phyloP scores from a whole-genome alignment of 106 monocot genomes.

The Allium fistulosum region DNA sequence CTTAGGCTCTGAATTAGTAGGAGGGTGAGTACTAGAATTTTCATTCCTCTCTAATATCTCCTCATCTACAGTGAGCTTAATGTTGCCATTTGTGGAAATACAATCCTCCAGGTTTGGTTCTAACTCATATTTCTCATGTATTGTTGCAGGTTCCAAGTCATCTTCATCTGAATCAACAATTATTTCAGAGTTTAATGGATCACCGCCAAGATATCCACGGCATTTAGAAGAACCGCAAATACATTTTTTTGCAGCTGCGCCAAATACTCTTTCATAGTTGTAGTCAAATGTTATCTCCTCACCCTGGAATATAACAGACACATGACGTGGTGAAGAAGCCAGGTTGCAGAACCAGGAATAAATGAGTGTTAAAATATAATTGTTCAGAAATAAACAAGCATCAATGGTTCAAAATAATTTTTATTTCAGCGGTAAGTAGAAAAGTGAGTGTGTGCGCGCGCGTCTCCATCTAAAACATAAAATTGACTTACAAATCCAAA shows the following conservation, averaged over 20 bases:
- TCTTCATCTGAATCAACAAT: slow-evolving; percentile 76
- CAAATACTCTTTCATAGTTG: slow-evolving; percentile 91
- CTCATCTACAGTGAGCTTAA: slow-evolving; percentile 9
- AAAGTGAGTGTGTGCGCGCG: too few species aligned
- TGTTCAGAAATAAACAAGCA: too few species aligned
- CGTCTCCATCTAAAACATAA: neutral
- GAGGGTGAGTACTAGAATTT: neutral
- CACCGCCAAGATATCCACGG: slow-evolving; percentile 90
- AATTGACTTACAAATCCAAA: neutral
- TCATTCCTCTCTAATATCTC: slow-evolving; percentile 5
- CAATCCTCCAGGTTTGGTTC: slow-evolving; percentile 4
- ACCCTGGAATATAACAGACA: slow-evolving; percentile 38
- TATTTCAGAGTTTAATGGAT: slow-evolving; percentile 56
- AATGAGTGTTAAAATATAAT: too few species aligned
- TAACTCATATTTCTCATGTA: slow-evolving; percentile 18
- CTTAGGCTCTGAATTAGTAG: slow-evolving; percentile 11
- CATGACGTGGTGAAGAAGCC: too few species aligned
- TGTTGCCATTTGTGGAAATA: slow-evolving; percentile 3
- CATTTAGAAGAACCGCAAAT: slow-evolving; percentile 77
- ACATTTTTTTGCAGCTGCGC: slow-evolving; percentile 95
- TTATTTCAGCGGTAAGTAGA: too few species aligned
- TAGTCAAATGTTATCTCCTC: slow-evolving; percentile 99
- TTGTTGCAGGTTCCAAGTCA: slow-evolving; percentile 64
- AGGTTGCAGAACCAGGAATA: too few species aligned
- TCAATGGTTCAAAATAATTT: too few species aligned